Base-by-base conservation (phyloP, 257 asterid genomes). In the Solanum bulbocastanum region DNA sequence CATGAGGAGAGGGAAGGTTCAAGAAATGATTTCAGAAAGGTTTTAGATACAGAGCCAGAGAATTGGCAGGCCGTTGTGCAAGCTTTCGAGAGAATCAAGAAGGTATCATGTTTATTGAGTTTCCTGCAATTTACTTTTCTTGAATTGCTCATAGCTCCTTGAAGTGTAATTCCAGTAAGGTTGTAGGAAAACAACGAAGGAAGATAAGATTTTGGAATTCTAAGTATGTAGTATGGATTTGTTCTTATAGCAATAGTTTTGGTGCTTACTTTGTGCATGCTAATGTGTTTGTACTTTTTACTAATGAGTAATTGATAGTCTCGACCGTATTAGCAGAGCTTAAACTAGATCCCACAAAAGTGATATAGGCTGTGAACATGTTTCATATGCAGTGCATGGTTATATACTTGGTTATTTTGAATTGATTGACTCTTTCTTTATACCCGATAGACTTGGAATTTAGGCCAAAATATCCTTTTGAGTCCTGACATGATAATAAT, bases 1-100 rank as follows among this genome's bases (percentile, higher is more conserved):
- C 99, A 97, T 78, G 94, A 95, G 86, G 98, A 95, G 85, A 94
- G 99, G 91, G 98, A 97, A 25, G 96, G 95, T 72, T 94, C 95
- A 0, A 87, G 99, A 84, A 89, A 32, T 73, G 97, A 94, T 75
- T 91, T 96, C 74, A 91, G 90, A 91, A 95, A 89, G 91, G 95
- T 97, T 93, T 35, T 97, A 60, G 99, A 97, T 74, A 92, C 96
- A 23, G 93, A 92, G 37, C 99, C 99, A 2, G 96, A 97, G 91
- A 94, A 94, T 88, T 97, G 99, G 99, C 99, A 97, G 88, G 98
- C 93, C 20, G 98, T 97, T 56, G 95, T 97, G 83, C 88, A 68
- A 85, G 96, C 98, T 87, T 97, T 97, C 85, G 98, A 97, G 93
- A 93, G 92, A 92, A 94, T 97, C 90, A 95, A 95, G 90, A 97